phyloP scores from a whole-genome alignment of 805 yeast genomes.

The Blastobotrys robertii region DNA sequence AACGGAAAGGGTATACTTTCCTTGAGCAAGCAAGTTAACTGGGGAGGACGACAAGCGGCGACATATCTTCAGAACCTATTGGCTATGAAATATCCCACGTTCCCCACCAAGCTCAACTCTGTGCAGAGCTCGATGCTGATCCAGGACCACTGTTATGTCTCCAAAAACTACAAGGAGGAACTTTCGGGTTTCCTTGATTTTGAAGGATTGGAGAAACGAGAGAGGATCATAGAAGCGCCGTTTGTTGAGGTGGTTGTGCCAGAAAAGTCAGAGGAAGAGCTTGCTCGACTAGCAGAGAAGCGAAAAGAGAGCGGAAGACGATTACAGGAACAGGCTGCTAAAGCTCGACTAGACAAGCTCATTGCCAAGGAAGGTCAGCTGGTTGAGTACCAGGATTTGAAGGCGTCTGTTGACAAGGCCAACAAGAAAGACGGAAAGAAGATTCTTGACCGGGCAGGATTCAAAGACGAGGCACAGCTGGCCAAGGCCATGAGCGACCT shows the following conservation, averaged over 20 bases:
- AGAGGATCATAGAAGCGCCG: constrained; percentile 76
- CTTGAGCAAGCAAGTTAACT: constrained; percentile 72
- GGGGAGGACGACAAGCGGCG: constrained; percentile 79
- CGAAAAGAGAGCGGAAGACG: constrained; percentile 79
- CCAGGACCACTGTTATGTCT: constrained; percentile 69
- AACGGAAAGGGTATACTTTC: constrained; percentile 55
- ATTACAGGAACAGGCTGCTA: constrained; percentile 88
- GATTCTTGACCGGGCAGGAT: constrained; percentile 60
- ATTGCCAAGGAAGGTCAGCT: constrained; percentile 73
- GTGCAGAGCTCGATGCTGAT: constrained; percentile 60
- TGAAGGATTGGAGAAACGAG: constrained; percentile 55
- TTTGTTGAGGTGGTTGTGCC: constrained; percentile 48
- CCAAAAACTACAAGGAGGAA: constrained; percentile 58
- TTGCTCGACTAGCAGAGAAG: constrained; percentile 64
- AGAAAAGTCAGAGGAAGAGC: constrained; percentile 77
- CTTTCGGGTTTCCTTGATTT: constrained; percentile 46
- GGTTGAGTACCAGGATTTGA: constrained; percentile 55
- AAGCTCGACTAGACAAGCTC: constrained; percentile 68
- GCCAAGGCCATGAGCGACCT: constrained; percentile 53
- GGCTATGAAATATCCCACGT: constrained; percentile 80
- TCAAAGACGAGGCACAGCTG: constrained; percentile 65
- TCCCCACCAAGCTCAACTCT: constrained; percentile 62
- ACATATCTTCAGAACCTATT: constrained; percentile 54
- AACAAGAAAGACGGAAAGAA: constrained; percentile 44
- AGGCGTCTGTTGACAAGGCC: constrained; percentile 37